Evolutionary conservation across 1,284 basidiomycete genomes (phyloP).

Genomic region (Ceratobasidium sp.): DNA sequence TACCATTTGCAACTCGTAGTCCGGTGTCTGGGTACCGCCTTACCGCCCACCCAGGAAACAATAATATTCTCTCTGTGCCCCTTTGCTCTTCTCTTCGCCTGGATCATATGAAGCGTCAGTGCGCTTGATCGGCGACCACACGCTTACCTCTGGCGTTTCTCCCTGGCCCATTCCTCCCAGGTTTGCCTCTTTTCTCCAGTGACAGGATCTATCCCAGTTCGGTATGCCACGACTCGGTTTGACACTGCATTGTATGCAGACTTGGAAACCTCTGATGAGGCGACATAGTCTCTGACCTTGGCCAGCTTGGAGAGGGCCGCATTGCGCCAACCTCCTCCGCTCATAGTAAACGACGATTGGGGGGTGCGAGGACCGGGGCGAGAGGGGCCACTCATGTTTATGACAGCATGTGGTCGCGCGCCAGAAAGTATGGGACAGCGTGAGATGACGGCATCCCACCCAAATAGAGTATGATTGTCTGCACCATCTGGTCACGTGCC

Average conservation of each 20-base stretch:
- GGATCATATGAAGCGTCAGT: too few relatives aligned
- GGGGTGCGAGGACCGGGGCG: constrained; percentile 10
- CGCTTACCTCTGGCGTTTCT: constrained; percentile 35
- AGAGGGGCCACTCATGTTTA: constrained; percentile 10
- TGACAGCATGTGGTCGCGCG: neutral
- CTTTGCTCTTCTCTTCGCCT: constrained; percentile 39
- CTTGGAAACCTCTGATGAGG: constrained; percentile 33
- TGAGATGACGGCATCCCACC: constrained; percentile 38
- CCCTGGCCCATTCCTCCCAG: constrained; percentile 42
- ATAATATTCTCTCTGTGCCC: constrained; percentile 49
- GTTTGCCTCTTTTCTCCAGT: constrained; percentile 36
- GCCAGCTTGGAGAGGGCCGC: neutral
- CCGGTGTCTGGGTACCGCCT: constrained; percentile 31
- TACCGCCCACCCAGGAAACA: constrained; percentile 43
- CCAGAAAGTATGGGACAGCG: neutral
- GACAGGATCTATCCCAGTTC: constrained; percentile 22
- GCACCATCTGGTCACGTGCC: constrained; percentile 24
- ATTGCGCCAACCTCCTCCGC: constrained; percentile 23
- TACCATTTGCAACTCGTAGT: neutral
- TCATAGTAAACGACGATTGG: neutral
- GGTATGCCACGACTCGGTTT: constrained; percentile 25
- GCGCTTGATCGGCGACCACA: too few relatives aligned
- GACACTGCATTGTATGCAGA: constrained; percentile 31
- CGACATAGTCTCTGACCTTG: constrained; percentile 29
- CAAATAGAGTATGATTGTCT: neutral